These are phyloP conservation scores for Ascochyta clinopodiicola DNA, from an alignment of 2,329 filamentous ascomycete species.

Conservation along the genomic window DNA sequence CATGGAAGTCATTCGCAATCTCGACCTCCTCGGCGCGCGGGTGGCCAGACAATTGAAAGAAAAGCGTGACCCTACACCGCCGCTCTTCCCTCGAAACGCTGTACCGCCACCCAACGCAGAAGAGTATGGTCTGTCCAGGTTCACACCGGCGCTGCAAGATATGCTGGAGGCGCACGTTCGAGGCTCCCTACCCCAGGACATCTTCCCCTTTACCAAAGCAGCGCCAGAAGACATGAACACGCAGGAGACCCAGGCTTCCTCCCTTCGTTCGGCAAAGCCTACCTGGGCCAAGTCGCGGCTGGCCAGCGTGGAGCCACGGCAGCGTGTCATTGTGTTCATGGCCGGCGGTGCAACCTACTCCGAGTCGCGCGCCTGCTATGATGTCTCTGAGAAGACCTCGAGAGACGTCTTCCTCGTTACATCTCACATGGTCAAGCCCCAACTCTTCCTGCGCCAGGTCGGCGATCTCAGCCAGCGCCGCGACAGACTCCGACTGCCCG, in stretches of 20 bases:
- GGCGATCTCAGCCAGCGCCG: conserved; percentile 79
- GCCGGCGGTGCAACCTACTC: conserved; percentile 95
- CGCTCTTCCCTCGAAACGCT: conserved; percentile 75
- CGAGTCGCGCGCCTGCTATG: conserved; percentile 88
- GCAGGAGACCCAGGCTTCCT: conserved; percentile 62
- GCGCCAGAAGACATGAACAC: conserved; percentile 67
- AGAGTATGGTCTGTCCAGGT: conserved; percentile 86
- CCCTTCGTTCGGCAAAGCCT: conserved; percentile 87
- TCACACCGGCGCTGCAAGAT: conserved; percentile 79
- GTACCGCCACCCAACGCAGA: conserved; percentile 63
- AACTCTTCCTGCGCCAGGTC: conserved; percentile 82
- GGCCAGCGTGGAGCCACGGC: conserved; percentile 77
- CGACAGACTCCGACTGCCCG: conserved; percentile 78
- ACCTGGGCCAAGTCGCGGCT: conserved; percentile 90
- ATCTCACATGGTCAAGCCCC: conserved; percentile 90
- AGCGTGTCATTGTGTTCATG: conserved; percentile 92
- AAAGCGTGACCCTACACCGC: conserved; percentile 66
- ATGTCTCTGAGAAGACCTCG: conserved; percentile 73
- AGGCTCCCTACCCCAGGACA: conserved; percentile 51
- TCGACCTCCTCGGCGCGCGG: conserved; percentile 81
- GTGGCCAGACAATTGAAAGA: conserved; percentile 80
- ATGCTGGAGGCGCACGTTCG: conserved; percentile 74
- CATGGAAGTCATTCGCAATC: conserved; percentile 74
- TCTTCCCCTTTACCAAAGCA: conserved; percentile 58
- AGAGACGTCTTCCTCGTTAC: conserved; percentile 88